Conservation (phyloP, 805 yeast genomes). For the Teunomyces atbi region DNA sequence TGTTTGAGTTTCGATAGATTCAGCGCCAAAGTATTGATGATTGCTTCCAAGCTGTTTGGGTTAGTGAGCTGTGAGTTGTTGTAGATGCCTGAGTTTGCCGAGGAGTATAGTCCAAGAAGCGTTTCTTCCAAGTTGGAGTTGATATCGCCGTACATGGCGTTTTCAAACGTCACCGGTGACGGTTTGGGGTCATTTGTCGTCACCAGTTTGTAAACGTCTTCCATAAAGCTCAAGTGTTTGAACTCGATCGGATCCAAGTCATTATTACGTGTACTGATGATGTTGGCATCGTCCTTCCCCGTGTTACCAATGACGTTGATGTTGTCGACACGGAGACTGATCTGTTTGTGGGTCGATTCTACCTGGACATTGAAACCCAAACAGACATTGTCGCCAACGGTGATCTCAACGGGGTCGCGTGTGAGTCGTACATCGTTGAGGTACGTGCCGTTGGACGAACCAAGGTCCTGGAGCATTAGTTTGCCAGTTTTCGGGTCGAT, state of each 20-base stretch:
- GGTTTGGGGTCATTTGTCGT: background rate
- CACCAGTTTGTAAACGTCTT: constrained; percentile 21
- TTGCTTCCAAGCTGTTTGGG: constrained; percentile 53
- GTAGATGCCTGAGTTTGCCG: constrained; percentile 53
- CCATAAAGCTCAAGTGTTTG: constrained; percentile 36
- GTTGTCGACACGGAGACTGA: constrained; percentile 78
- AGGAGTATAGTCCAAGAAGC: constrained; percentile 47
- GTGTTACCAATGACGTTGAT: constrained; percentile 53
- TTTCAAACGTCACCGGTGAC: constrained; percentile 41
- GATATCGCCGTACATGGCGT: constrained; percentile 63
- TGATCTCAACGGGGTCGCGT: constrained; percentile 59
- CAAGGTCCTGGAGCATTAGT: constrained; percentile 78
- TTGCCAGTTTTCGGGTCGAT: constrained; percentile 63
- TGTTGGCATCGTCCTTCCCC: constrained; percentile 1
- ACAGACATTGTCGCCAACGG: constrained; percentile 84
- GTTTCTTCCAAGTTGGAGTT: constrained; percentile 49
- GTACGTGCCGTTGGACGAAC: constrained; percentile 93
- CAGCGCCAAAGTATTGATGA: constrained; percentile 52
- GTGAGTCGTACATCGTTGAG: constrained; percentile 73
- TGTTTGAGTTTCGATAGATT: constrained; percentile 58
- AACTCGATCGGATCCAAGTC: constrained; percentile 26
- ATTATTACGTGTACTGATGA: constrained; percentile 5
- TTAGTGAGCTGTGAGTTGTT: constrained; percentile 60
- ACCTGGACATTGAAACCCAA: constrained; percentile 86
- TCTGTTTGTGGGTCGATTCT: constrained; percentile 73